These are phyloP conservation scores for Patellaria atrata DNA, from an alignment of 495 filamentous ascomycete species.

Conservation along the genomic window DNA sequence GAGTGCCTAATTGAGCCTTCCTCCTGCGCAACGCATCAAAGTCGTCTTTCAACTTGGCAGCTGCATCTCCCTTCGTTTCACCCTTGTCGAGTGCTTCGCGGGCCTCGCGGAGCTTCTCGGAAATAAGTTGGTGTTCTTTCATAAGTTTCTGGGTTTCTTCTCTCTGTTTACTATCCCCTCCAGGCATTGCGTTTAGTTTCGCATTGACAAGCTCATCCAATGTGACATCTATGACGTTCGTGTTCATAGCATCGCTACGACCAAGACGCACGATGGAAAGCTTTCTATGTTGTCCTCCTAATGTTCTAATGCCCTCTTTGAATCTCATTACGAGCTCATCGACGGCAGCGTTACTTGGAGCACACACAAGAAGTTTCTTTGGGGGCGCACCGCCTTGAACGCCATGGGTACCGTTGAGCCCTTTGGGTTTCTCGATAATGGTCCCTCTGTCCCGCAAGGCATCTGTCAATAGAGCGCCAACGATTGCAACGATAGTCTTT, in stretches of 20 bases:
- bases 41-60: conserved; percentile 55
- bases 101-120: conserved; percentile 50
- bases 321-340: conserved; percentile 91
- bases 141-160: conserved; percentile 64
- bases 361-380: conserved; percentile 88
- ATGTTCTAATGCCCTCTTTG: conserved; percentile 72
- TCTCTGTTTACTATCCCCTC: conserved; percentile 29
- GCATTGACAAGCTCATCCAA: conserved; percentile 80
- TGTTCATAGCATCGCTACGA: conserved; percentile 82
- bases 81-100: conserved; percentile 58
- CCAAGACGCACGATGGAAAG: conserved; percentile 83
- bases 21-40: conserved; percentile 63
- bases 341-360: conserved; percentile 92
- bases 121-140: conserved; percentile 64
- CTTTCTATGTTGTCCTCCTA: conserved; percentile 52
- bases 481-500: conserved; percentile 93
- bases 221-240: conserved; percentile 79
- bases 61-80: conserved; percentile 44
- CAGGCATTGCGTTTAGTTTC: conserved; percentile 42
- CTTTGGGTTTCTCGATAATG: conserved; percentile 17
- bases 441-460: conserved; percentile 28
- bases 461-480: conserved; percentile 66
- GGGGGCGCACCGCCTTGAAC: conserved; percentile 20
- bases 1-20: conserved; percentile 56
- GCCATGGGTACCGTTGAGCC: conserved; percentile 2